Evolutionary conservation across 1,284 basidiomycete genomes (phyloP), one percentile per base, ranked within the genome.

Genomic region (Marasmius tenuissimus): DNA sequence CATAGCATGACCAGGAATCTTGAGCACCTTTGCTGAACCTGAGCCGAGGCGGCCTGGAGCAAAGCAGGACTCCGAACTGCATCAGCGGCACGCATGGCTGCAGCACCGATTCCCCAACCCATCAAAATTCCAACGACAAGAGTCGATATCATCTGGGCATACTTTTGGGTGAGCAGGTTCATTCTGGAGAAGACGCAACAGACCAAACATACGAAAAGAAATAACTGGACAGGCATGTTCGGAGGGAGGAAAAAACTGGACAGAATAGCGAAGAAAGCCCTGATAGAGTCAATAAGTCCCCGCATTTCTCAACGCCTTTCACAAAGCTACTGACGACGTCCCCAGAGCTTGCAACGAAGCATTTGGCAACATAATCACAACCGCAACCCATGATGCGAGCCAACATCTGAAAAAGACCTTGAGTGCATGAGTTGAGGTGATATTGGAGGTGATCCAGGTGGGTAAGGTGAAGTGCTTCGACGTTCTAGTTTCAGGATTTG

Each of bases 101-200:
- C 86, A 16, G 77, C 78, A 2, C 85, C 84, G 71, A 86, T 78
- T 0, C 82, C 88, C 88, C 88, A 91, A 7, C 87, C 88, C 3
- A 87, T 57, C 0, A 78, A 72, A 61, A 85, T 70, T 1, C 88
- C 88, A 3, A 88, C 20, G 1, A 84, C 69, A 20, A 90, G 67
- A 0, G 82, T 85, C 4, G 76, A 63, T 6, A 83, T 75, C 8
- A 75, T 78, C 75, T 84, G 38, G 11, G 48, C 12, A 49, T 6
- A 4, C 27, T 27, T 27, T 27, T 4, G 27, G 27, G 27, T 27
- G 18, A 47, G 20, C 14, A 40, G 18, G 18, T 8, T 48, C 45
- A 54, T 18, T 18, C 18, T 38, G 11, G 8, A 33, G 35, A 22
- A 37, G 53, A 18, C 42, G 18, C 42, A 62, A 39, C 27, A 2